phyloP scores from a whole-genome alignment of 371 early-diverging fungal species.

The Rhizopus delemar region DNA sequence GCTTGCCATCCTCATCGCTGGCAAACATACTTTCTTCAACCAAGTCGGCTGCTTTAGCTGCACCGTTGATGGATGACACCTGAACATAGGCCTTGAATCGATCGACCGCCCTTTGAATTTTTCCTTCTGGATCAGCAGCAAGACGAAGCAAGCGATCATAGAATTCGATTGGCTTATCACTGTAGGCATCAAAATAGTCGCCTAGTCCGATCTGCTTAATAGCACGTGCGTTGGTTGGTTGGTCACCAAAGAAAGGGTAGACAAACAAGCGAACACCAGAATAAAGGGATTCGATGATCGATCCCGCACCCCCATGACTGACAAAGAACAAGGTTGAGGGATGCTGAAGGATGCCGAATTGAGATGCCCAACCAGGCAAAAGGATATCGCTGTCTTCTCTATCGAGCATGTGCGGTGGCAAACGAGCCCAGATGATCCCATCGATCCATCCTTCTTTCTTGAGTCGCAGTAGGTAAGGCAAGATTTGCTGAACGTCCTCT shows the following conservation, averaged over 20 bases:
- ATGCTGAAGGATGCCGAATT: slow-evolving; percentile 41
- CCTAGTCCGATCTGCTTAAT: slow-evolving; percentile 9
- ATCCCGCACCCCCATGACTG: slow-evolving; percentile 40
- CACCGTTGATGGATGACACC: slow-evolving; percentile 10
- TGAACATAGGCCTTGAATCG: slow-evolving; percentile 21
- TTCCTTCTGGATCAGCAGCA: not conserved
- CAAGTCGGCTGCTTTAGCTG: slow-evolving; percentile 20
- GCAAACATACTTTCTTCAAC: slow-evolving; percentile 29
- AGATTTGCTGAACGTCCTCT: slow-evolving; percentile 17
- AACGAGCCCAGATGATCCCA: slow-evolving; percentile 37
- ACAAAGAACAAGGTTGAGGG: slow-evolving; percentile 34
- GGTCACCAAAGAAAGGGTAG: slow-evolving; percentile 45
- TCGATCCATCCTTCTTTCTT: slow-evolving; percentile 23
- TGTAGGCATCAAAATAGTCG: not conserved
- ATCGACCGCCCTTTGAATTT: slow-evolving; percentile 11
- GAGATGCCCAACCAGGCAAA: slow-evolving; percentile 34
- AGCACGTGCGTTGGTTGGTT: slow-evolving; percentile 19
- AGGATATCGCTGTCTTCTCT: slow-evolving; percentile 9
- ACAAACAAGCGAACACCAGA: slow-evolving; percentile 30
- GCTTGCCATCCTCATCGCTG: slow-evolving; percentile 9
- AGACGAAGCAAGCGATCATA: not conserved
- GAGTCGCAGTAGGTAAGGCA: slow-evolving; percentile 17
- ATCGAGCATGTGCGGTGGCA: not conserved
- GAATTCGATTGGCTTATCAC: slow-evolving; percentile 13
- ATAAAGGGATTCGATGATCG: slow-evolving; percentile 35